Evolutionary conservation across 306 rosid genomes (phyloP).

Genomic region (Macrotyloma uniflorum): DNA sequence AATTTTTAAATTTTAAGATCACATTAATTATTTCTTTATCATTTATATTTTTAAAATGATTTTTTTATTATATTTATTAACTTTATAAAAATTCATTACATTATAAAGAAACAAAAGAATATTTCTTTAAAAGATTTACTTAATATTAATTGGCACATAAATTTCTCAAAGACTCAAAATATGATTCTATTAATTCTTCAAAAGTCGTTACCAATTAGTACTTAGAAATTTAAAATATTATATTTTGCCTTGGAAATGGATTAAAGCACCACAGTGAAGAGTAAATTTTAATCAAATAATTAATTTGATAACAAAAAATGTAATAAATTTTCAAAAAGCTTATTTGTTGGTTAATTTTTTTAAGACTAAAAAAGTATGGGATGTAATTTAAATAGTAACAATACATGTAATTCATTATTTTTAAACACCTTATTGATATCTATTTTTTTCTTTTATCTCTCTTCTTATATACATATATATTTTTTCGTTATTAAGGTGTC

Average conservation of each 20-base stretch:
- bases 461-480: no score
- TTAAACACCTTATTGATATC: no score
- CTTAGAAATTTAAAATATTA: background rate
- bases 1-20: no score
- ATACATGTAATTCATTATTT: no score
- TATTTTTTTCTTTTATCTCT: no score
- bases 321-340: background rate
- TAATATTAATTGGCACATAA: background rate
- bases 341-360: background rate
- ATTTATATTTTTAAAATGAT: no score
- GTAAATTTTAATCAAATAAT: background rate
- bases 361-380: background rate
- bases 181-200: background rate
- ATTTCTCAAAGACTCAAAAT: background rate
- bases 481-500: no score
- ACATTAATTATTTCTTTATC: no score
- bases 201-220: background rate
- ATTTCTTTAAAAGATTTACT: background rate
- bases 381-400: no score
- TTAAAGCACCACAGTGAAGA: background rate
- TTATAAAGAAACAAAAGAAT: no score
- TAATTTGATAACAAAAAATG: background rate
- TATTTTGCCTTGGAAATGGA: background rate
- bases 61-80: no score
- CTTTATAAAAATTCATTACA: no score